Base-by-base conservation (phyloP, 345 rosid species). In the Mangifera indica region DNA sequence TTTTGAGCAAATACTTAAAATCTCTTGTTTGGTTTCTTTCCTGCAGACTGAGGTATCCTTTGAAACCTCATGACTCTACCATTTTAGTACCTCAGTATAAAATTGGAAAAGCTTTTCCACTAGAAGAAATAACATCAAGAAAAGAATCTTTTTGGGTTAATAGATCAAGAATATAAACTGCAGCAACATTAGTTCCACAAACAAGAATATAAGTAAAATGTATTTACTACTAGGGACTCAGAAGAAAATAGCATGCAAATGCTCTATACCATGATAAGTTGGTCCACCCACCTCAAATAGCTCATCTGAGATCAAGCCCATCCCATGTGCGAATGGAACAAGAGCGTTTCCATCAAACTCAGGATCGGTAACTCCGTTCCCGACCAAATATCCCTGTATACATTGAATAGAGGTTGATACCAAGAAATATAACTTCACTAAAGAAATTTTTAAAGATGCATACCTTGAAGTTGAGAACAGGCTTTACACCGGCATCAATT, bases 311-410 rank as follows among this genome's bases (percentile, higher is more conserved):
- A 94, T 92, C 65, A 94, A 81, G 66, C 89, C 93, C 97, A 94
- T 94, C 74, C 98, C 97, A 82, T 93, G 96, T 14, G 80, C 87
- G 77, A 91, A 93, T 5, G 97, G 94, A 77, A 93, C 87, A 55
- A 91, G 85, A 66, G 98, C 93, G 8, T 93, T 91, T 62, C 94
- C 97, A 64, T 93, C 98, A 76, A 87, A 84, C 54, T 60, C 76
- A 0, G 79, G 76, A 82, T 94, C 97, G 34, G 97, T 78, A 76
- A 87, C 93, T 81, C 97, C 98, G 78, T 94, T 94, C 46, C 98
- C 98, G 24, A 94, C 86, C 88, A 94, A 26, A 72, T 94, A 94
- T 51, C 98, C 98, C 98, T 94, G 81, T 57, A 73, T 48, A 66
- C 46, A 67, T 74, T 13, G 51, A 53, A 21, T 37, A 59, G 10